A percentile compares a stretch with the other conserved stretches of the same genome.
These are phyloP conservation scores for Phytophthora kernoviae DNA, from an alignment of 352 stramenopile genomes.

Conservation along the genomic window DNA sequence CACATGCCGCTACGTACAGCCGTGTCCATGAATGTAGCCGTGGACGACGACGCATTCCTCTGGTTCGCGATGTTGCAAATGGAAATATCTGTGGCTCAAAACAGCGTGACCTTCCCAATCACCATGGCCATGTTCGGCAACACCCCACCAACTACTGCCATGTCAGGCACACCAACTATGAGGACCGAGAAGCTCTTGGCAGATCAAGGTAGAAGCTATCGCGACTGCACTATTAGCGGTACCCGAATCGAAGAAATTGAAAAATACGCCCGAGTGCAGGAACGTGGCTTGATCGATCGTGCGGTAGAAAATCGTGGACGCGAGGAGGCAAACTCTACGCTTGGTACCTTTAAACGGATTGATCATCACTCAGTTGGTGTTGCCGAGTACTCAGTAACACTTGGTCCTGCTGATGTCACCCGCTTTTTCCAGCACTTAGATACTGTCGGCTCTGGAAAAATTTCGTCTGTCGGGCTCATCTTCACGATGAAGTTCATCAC, in stretches of 20 bases:
- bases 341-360: conserved; percentile 1
- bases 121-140: conserved; percentile 26
- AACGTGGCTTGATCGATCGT: conserved; percentile 12
- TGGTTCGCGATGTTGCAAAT: conserved; percentile 65
- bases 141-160: conserved; percentile 12
- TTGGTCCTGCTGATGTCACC: conserved; percentile 20
- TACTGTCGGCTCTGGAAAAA: conserved; percentile 50
- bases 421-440: conserved; percentile 63
- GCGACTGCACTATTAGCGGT: conserved; percentile 40
- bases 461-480: conserved; percentile 43
- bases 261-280: conserved; percentile 30
- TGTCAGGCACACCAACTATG: conserved; percentile 13
- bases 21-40: conserved; percentile 48
- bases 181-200: conserved; percentile 37
- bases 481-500: conserved; percentile 48
- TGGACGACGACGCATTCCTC: conserved; percentile 51
- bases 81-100: conserved; percentile 54
- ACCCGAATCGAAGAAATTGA: conserved; percentile 52
- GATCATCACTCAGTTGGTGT: background rate
- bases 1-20: conserved; percentile 15
- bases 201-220: conserved; percentile 33
- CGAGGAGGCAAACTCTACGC: background rate
- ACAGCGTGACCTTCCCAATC: conserved; percentile 45
- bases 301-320: conserved; percentile 19
- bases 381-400: background rate